Base-by-base conservation (phyloP, 1,139 yeast genomes). In the Pichia sp. region DNA sequence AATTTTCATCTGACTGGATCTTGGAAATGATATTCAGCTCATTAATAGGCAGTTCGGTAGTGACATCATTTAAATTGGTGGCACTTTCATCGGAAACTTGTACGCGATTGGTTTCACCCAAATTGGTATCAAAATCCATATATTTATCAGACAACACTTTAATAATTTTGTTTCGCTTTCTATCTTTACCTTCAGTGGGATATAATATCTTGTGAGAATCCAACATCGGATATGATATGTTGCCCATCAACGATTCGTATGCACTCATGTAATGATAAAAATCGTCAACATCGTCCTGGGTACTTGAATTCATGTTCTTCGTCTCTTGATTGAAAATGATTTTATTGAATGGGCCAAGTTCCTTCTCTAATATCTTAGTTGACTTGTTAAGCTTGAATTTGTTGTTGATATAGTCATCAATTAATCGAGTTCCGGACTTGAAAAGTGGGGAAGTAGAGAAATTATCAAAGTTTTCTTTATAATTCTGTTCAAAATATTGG, bases 261-360 rank as follows among this genome's bases (percentile, higher is more conserved):
- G 67, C 67, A 1, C 76, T 62, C 8, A 74, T 68, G 58, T 72
- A 77, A 51, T 74, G 79, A n/a, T 73, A 69, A 12, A 72, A 60
- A 53, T 79, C 81, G 55, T 85, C 94, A 44, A 75, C 76, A 45
- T 71, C 75, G 59, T 87, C 95, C 55, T 84, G 90, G 3, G 71
- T 61, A 41, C 75, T 71, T 39, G 88, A 69, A 47, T 75, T 72
- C 50, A 69, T 72, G 50, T 73, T 75, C 24, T 71, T 63, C 6
- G 71, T 60, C 57, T 84, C 90, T 1, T 72, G 68, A 12, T 71
- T 68, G 12, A 76, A 66, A 4, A 81, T 72, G 43, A 71, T 73
- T 8, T 65, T 55, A 43, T 69, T 70, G 57, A 81, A 67, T 39
- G 68, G 70, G 12, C 68, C 70, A 45, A 81, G 73, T 48, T 80